Conservation (phyloP, 257 asterid genomes). For the Penstemon eatonii region DNA sequence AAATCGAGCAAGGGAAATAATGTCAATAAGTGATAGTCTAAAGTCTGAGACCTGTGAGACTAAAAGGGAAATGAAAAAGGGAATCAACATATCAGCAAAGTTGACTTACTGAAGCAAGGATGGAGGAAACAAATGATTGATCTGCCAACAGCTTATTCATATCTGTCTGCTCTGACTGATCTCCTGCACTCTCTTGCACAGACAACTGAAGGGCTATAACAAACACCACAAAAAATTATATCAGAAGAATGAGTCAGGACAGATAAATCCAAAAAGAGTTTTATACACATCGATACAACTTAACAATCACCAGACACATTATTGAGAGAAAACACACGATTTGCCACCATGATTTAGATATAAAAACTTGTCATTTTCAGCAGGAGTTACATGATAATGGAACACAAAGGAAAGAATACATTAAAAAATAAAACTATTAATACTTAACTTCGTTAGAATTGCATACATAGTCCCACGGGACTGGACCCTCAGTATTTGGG, state of each 20-base stretch:
- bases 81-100: background rate
- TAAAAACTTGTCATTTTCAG: conserved; percentile 1
- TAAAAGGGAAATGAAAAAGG: background rate
- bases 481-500: no score
- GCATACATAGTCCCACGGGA: no score
- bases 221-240: conserved; percentile 10
- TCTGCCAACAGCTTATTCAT: conserved; percentile 75
- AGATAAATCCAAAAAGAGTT: no score
- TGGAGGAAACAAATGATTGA: conserved; percentile 74
- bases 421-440: no score
- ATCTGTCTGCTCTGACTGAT: conserved; percentile 60
- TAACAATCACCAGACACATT: background rate
- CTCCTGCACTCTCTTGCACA: conserved; percentile 72
- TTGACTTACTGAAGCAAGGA: conserved; percentile 79
- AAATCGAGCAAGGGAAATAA: conserved; percentile 17
- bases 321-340: background rate
- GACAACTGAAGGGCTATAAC: conserved; percentile 91
- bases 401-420: background rate
- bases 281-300: background rate
- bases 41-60: background rate
- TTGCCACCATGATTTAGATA: background rate
- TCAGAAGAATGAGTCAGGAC: conserved; percentile 15
- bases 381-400: background rate
- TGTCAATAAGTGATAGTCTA: background rate
- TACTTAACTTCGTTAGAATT: no score